Evolutionary conservation across 208 protist genomes (phyloP).

Genomic region (Vickermania ingenoplastis): DNA sequence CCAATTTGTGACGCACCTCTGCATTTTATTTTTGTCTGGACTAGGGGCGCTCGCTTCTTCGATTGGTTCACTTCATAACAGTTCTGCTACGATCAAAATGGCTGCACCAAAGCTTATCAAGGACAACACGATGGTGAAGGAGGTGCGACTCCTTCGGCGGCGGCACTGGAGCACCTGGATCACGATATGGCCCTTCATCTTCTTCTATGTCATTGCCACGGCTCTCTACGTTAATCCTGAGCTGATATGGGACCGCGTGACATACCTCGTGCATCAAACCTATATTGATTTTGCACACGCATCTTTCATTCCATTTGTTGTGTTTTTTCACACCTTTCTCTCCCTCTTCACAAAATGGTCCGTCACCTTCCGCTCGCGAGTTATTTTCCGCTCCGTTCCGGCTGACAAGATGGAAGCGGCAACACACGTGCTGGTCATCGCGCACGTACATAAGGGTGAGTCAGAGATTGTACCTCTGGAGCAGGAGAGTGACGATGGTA

Average conservation of each 20-base stretch:
- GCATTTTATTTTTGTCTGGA: too few relatives aligned
- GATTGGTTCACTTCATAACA: too few relatives aligned
- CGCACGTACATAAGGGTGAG: constrained; percentile 71
- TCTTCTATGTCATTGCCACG: constrained; percentile 54
- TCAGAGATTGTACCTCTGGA: constrained; percentile 75
- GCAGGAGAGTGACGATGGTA: constrained; percentile 35
- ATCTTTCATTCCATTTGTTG: constrained; percentile 60
- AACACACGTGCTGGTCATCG: constrained; percentile 68
- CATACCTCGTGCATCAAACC: constrained; percentile 75
- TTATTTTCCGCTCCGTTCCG: constrained; percentile 44
- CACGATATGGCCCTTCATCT: constrained; percentile 75
- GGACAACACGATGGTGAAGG: constrained; percentile 64
- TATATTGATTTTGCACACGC: constrained; percentile 90
- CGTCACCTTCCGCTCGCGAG: constrained; percentile 60
- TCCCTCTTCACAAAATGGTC: constrained; percentile 89
- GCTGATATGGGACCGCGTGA: constrained; percentile 77
- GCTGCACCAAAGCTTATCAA: constrained; percentile 21
- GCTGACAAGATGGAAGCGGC: constrained; percentile 31
- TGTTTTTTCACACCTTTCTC: constrained; percentile 79
- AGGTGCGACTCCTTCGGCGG: constrained; percentile 44
- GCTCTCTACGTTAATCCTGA: constrained; percentile 70
- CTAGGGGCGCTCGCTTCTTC: too few relatives aligned
- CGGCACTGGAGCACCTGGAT: constrained; percentile 72
- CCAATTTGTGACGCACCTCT: too few relatives aligned
- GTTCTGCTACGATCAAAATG: too few relatives aligned